Percentiles rank a stretch among this genome's conserved stretches.
phyloP scores from a whole-genome alignment of 768 basidiomycete species.

The Melanogaster broomeanus region DNA sequence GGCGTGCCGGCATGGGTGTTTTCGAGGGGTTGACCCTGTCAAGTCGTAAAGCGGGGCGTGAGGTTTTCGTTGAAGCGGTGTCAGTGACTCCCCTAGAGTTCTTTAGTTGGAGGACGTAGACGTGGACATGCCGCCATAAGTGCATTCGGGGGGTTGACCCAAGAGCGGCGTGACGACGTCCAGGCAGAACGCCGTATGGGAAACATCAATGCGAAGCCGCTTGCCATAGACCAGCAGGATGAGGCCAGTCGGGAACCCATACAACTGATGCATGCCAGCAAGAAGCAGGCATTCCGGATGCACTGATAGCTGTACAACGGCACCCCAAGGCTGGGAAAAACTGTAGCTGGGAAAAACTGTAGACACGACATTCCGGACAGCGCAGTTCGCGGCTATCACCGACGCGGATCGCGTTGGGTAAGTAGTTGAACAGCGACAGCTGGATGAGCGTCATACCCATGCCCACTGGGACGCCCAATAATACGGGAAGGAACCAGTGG shows the following conservation, averaged over 20 bases:
- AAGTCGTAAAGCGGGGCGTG: neutral
- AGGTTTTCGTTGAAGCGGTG: neutral
- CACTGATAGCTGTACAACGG: constrained; percentile 20
- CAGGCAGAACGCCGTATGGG: neutral
- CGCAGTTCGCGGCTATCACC: constrained; percentile 25
- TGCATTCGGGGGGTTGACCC: constrained; percentile 7
- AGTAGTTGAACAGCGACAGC: constrained; percentile 25
- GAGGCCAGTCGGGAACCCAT: constrained; percentile 21
- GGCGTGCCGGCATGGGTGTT: no score
- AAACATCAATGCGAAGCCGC: constrained; percentile 6
- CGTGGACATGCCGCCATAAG: constrained; percentile 17
- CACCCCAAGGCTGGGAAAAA: constrained; percentile 19
- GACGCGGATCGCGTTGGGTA: constrained; percentile 25
- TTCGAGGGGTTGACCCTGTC: no score
- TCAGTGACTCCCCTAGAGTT: neutral
- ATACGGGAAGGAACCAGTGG: constrained; percentile 20
- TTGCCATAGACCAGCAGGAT: constrained; percentile 20
- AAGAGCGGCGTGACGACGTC: constrained; percentile 9
- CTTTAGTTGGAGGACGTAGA: constrained; percentile 5
- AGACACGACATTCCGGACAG: constrained; percentile 17
- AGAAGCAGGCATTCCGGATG: constrained; percentile 14
- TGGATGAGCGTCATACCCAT: constrained; percentile 29
- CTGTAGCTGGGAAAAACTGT: no score
- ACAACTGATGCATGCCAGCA: constrained; percentile 24
- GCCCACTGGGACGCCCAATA: constrained; percentile 29